Conservation (phyloP, 1,284 basidiomycete genomes). For the Sutorius eximius region DNA sequence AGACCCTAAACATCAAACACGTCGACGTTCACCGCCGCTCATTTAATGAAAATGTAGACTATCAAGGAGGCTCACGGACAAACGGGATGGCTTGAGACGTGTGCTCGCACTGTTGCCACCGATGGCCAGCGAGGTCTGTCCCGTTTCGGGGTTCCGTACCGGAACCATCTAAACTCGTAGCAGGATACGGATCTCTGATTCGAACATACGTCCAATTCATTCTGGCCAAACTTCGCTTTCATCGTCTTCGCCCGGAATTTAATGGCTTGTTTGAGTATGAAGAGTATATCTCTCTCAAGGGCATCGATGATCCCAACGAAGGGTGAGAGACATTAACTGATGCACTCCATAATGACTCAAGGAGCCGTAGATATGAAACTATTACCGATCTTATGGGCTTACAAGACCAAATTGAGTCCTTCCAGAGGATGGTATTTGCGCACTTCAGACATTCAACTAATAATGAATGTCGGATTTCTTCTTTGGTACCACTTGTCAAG, state of each 20-base stretch:
- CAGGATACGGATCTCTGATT: constrained; percentile 90
- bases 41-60: constrained; percentile 52
- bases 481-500: constrained; percentile 92
- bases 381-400: constrained; percentile 94
- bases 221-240: constrained; percentile 92
- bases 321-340: constrained; percentile 58
- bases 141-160: not conserved
- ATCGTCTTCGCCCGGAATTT: constrained; percentile 90
- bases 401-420: constrained; percentile 96
- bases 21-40: constrained; percentile 7
- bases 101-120: constrained; percentile 80
- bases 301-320: constrained; percentile 97
- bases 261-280: constrained; percentile 97
- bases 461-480: constrained; percentile 94
- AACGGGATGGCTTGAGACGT: constrained; percentile 95
- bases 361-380: constrained; percentile 78
- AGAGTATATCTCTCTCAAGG: constrained; percentile 93
- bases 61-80: constrained; percentile 96
- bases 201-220: constrained; percentile 94
- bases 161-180: constrained; percentile 8
- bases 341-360: constrained; percentile 15
- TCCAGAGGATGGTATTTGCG: constrained; percentile 94
- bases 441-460: constrained; percentile 88
- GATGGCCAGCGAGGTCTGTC: constrained; percentile 76
- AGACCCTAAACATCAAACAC: not conserved